phyloP scores from a whole-genome alignment of 371 early-diverging fungal genomes.

The Capniomyces stellatus region DNA sequence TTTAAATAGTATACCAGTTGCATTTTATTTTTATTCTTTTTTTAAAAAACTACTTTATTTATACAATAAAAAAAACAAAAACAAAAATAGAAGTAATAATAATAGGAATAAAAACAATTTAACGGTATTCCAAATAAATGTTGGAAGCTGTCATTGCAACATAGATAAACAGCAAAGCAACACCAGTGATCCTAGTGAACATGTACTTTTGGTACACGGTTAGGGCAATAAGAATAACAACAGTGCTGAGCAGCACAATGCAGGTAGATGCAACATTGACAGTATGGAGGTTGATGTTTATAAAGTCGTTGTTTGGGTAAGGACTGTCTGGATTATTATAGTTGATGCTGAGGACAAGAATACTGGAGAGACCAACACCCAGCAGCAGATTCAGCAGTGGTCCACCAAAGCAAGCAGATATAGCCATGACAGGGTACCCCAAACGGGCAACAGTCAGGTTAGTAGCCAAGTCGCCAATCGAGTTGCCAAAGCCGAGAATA shows the following conservation, averaged over 20 bases:
- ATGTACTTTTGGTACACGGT: not conserved
- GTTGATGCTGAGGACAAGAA: not conserved
- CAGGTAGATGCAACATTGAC: not conserved
- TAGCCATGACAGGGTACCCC: conserved; percentile 70
- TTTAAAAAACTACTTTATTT: no score
- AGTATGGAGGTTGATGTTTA: not conserved
- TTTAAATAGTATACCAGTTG: no score
- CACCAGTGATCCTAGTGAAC: not conserved
- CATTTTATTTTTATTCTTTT: no score
- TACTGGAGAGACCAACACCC: conserved; percentile 43
- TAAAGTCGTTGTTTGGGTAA: no score
- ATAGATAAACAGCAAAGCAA: not conserved
- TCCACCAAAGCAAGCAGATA: conserved; percentile 70
- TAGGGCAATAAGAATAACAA: not conserved
- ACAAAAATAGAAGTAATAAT: not conserved
- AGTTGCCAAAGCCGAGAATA: conserved; percentile 70
- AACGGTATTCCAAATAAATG: not conserved
- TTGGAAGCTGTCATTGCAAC: not conserved
- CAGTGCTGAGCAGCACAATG: not conserved
- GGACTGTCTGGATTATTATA: no score
- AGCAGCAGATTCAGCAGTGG: conserved; percentile 62
- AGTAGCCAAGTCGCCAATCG: conserved; percentile 65
- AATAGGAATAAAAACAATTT: not conserved
- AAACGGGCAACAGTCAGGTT: conserved; percentile 63
- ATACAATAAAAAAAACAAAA: not conserved